Percentiles rank a stretch among this genome's conserved stretches.
These are phyloP conservation scores for Heritiera fomes DNA, from an alignment of 345 rosid species.

Conservation along the genomic window DNA sequence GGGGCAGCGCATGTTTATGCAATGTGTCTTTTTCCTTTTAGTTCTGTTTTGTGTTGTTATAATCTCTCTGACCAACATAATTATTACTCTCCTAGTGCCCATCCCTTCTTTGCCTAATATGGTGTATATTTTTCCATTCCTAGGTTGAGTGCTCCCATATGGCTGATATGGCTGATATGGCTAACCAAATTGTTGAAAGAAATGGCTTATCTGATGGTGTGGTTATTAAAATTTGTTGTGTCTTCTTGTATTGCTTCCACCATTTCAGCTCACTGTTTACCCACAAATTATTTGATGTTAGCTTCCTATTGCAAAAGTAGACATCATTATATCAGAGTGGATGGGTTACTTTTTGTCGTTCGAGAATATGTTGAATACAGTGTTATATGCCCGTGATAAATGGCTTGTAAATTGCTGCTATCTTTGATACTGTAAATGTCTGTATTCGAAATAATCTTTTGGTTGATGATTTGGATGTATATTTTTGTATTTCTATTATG, in stretches of 20 bases:
- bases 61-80: background rate
- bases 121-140: too few species aligned
- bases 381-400: conserved; percentile 90
- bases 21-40: conserved; percentile 19
- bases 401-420: conserved; percentile 78
- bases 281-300: conserved; percentile 24
- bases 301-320: conserved; percentile 85
- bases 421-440: conserved; percentile 1
- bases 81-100: background rate
- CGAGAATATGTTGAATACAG: conserved; percentile 92
- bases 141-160: too few species aligned
- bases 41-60: background rate
- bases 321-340: conserved; percentile 98
- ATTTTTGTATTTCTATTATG: background rate
- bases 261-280: background rate
- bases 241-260: background rate
- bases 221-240: background rate
- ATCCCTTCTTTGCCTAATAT: background rate
- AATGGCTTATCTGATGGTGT: conserved; percentile 88
- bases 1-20: conserved; percentile 96
- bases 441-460: background rate
- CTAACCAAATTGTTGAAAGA: conserved; percentile 79
- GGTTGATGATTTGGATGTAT: background rate
- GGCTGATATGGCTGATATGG: conserved; percentile 87
- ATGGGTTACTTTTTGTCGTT: conserved; percentile 97